These are phyloP conservation scores for Hypomontagnella monticulosa DNA, from an alignment of 495 filamentous ascomycete species.

Conservation along the genomic window DNA sequence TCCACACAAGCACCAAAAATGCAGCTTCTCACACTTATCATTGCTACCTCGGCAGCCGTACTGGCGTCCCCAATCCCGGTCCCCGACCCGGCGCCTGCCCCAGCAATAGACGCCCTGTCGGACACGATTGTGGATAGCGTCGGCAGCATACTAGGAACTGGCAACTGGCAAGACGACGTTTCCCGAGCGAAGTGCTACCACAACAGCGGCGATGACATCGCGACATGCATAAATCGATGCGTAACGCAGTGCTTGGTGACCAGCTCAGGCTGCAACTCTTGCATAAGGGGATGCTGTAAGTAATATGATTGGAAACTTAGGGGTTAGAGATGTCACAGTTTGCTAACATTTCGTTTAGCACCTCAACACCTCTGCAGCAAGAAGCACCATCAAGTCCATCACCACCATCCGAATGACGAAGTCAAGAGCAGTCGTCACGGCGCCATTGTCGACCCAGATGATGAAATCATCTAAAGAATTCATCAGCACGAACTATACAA, in stretches of 20 bases:
- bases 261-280: conserved; percentile 5
- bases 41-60: conserved; percentile 17
- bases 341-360: conserved; percentile 18
- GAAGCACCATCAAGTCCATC: neutral
- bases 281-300: conserved; percentile 34
- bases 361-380: conserved; percentile 5
- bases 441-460: neutral
- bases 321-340: neutral
- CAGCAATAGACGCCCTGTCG: neutral
- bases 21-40: conserved; percentile 26
- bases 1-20: conserved; percentile 7
- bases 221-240: conserved; percentile 20
- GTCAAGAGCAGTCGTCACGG: neutral
- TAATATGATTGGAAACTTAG: neutral
- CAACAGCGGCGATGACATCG: neutral
- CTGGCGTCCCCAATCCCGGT: conserved; percentile 21
- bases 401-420: neutral
- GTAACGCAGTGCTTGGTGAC: conserved; percentile 10
- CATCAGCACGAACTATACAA: neutral
- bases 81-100: neutral
- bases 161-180: neutral
- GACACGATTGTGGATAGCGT: conserved; percentile 11
- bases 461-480: neutral
- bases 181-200: conserved; percentile 1
- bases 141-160: conserved; percentile 7